These are phyloP conservation scores for Ceratobasidium sp. DNA, from an alignment of 1,284 basidiomycete species.

Conservation along the genomic window DNA sequence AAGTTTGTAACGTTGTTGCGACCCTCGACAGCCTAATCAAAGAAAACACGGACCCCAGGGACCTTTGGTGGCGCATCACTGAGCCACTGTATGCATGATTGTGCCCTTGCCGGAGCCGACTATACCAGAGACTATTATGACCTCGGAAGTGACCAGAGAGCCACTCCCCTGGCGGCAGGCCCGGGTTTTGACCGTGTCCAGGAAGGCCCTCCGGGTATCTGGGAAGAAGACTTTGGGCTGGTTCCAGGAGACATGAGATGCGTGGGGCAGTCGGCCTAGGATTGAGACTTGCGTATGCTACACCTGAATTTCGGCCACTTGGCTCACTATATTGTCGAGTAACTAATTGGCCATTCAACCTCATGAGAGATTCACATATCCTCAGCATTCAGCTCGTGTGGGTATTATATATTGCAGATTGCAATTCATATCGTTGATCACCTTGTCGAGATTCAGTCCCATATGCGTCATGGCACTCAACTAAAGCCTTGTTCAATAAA, in stretches of 20 bases:
- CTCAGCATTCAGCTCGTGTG: background rate
- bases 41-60: conserved; percentile 46
- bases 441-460: background rate
- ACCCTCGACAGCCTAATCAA: conserved; percentile 16
- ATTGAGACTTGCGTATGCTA: background rate
- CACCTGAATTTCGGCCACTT: background rate
- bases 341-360: background rate
- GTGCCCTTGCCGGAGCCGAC: conserved; percentile 51
- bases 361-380: background rate
- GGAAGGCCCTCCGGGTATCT: background rate
- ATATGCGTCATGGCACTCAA: background rate
- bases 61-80: conserved; percentile 45
- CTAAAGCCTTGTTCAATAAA: background rate
- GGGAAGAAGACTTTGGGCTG: background rate
- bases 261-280: background rate
- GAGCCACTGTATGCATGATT: conserved; percentile 51
- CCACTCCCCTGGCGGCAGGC: background rate
- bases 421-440: background rate
- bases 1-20: conserved; percentile 5
- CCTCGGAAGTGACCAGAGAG: background rate
- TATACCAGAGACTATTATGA: conserved; percentile 6
- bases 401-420: background rate
- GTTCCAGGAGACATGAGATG: background rate
- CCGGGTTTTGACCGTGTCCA: background rate
- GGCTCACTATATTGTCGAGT: background rate